Base-by-base conservation (phyloP, 805 yeast genomes). In the Wickerhamiella nectarea region DNA sequence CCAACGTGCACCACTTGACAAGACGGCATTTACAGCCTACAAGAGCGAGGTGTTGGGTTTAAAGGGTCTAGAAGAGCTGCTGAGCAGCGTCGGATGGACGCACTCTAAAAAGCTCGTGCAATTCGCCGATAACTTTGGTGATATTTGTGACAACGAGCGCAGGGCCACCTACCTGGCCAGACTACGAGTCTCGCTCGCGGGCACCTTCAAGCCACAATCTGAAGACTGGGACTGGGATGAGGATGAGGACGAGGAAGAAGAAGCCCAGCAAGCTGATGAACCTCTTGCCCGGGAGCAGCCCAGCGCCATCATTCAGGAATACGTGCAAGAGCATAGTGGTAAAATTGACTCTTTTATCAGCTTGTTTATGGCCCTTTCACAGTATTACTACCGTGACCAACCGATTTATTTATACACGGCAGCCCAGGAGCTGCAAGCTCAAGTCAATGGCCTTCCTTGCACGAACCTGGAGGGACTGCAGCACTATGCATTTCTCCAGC, bases 181-280 rank as follows among this genome's bases (percentile, higher is more conserved):
- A 11, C 40, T 52, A 19, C 43, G 56, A 7, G 19, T 17, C 4
- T 6, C 50, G 2, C 45, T 43, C n/a, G 19, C 24, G 18, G 46
- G 44, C 0, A 41, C 41, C 2, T 18, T 38, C 31, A 34, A 38
- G 9, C 11, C 40, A 1, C 22, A 17, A 8, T 24, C 34, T 12
- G 38, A 36, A 5, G 44, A 43, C 17, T 52, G 55, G 56, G 57
- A 50, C 22, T 50, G 55, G 53, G 43, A 52, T 19, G 53, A 50
- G 9, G 52, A 46, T 7, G 53, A 48, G 3, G 49, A 46, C 8
- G 53, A 48, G 3, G 49, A 44, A 9, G 52, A 46, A 8, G 49
- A 34, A 3, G 46, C 25, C 6, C 45, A 28, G 8, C 15, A 18
- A 12, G 46, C 31, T 4, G 48, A 33, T 4, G 41, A 38, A 6